Percentiles rank a stretch among this genome's conserved stretches.
These are phyloP conservation scores for Pseudognaphalium luteoalbum DNA, from an alignment of 129 eudicot genomes.

Conservation along the genomic window DNA sequence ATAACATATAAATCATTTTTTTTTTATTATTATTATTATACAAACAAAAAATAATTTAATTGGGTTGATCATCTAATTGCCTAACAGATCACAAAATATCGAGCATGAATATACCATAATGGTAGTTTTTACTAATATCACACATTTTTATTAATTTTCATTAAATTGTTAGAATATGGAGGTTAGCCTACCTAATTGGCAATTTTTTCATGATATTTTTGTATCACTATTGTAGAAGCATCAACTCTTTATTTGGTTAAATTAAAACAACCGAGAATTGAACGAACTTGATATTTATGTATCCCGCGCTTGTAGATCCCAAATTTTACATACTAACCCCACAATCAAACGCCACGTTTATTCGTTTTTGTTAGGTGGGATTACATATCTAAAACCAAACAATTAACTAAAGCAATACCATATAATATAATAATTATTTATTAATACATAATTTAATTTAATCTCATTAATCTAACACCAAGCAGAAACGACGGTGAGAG, in stretches of 20 bases:
- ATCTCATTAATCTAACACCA: slow-evolving; percentile 47
- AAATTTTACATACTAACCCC: slow-evolving; percentile 20
- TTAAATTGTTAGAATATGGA: too few relatives aligned
- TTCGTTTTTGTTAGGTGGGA: slow-evolving; percentile 49
- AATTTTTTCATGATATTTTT: too few relatives aligned
- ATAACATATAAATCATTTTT: too few relatives aligned
- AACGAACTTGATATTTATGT: slow-evolving; percentile 5
- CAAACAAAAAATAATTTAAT: too few relatives aligned
- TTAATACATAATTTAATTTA: slow-evolving; percentile 2
- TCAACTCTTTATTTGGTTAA: neutral
- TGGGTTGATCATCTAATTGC: too few relatives aligned
- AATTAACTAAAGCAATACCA: slow-evolving; percentile 3
- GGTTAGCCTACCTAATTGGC: neutral
- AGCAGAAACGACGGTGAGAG: slow-evolving; percentile 82
- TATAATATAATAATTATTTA: slow-evolving; percentile 1
- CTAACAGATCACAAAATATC: too few relatives aligned
- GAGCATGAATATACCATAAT: too few relatives aligned
- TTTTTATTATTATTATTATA: too few relatives aligned
- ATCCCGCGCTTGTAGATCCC: neutral
- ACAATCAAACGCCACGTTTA: slow-evolving; percentile 44
- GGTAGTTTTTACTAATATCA: too few relatives aligned
- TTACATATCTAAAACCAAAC: slow-evolving; percentile 19
- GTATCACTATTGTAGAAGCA: too few relatives aligned
- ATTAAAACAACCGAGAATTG: neutral
- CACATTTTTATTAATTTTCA: too few relatives aligned